phyloP scores from a whole-genome alignment of 2,329 filamentous ascomycete genomes.

The Monilinia fructigena region DNA sequence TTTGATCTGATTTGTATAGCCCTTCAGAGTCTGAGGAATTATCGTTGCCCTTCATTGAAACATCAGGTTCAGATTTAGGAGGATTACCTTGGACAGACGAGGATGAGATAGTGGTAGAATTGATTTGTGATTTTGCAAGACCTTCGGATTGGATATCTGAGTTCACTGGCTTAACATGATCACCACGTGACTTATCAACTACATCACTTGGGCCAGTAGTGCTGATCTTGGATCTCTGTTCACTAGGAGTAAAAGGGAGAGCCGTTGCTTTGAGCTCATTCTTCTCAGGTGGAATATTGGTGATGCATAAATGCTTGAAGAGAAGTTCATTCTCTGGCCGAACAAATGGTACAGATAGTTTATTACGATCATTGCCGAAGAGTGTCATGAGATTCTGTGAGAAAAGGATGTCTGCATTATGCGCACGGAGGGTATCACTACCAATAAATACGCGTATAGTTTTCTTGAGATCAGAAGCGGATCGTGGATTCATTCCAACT shows the following conservation, averaged over 20 bases:
- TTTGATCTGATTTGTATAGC: conserved; percentile 16
- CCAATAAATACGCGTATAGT: conserved; percentile 84
- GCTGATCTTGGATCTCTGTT: conserved; percentile 32
- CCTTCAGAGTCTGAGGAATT: conserved; percentile 31
- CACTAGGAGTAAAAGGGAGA: conserved; percentile 37
- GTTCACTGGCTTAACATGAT: conserved; percentile 23
- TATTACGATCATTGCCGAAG: conserved; percentile 82
- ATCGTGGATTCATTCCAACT: conserved; percentile 54
- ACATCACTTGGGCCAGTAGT: conserved; percentile 18
- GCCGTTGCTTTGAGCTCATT: conserved; percentile 54
- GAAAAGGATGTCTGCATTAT: conserved; percentile 87
- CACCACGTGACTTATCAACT: conserved; percentile 22
- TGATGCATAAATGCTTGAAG: conserved; percentile 75
- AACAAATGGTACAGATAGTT: conserved; percentile 86
- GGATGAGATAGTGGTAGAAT: conserved; percentile 25
- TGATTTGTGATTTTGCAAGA: conserved; percentile 28
- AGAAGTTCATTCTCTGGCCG: conserved; percentile 81
- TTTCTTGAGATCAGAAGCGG: conserved; percentile 53
- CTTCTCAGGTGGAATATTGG: conserved; percentile 53
- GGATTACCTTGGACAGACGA: conserved; percentile 24
- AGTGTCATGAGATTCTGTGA: conserved; percentile 88
- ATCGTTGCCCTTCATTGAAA: conserved; percentile 21
- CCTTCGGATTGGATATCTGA: conserved; percentile 22
- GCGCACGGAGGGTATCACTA: conserved; percentile 79
- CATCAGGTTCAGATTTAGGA: conserved; percentile 29